A percentile compares a stretch with the other conserved stretches of the same genome.
These are phyloP conservation scores for Candida endomychidarum DNA, from an alignment of 805 yeast genomes.

Conservation along the genomic window DNA sequence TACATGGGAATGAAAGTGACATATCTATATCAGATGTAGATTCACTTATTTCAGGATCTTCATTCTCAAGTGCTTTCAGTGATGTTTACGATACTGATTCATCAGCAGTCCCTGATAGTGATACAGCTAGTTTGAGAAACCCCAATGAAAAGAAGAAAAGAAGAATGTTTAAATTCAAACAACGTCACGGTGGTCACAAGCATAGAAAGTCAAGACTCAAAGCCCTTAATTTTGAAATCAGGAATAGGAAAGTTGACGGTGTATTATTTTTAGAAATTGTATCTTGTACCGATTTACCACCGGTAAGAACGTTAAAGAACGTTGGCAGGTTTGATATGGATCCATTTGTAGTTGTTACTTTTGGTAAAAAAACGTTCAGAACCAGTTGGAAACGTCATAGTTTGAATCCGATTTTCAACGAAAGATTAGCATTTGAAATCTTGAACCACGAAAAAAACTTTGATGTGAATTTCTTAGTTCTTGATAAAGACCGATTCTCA, in stretches of 20 bases:
- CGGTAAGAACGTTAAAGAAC: conserved; percentile 64
- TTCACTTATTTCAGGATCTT: conserved; percentile 21
- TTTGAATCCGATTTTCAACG: conserved; percentile 78
- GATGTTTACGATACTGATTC: conserved; percentile 12
- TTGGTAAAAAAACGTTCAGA: conserved; percentile 83
- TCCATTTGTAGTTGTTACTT: conserved; percentile 89
- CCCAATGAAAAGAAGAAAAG: conserved; percentile 1
- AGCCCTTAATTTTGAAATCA: conserved; percentile 31
- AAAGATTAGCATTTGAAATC: conserved; percentile 76
- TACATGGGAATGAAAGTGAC: not conserved
- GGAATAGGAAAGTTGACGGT: conserved; percentile 52
- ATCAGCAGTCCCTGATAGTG: conserved; percentile 4
- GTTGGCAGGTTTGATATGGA: conserved; percentile 87
- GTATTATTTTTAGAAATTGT: conserved; percentile 75
- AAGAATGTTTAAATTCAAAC: conserved; percentile 6
- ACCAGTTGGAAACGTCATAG: conserved; percentile 85
- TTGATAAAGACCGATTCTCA: conserved; percentile 84
- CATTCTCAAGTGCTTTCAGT: conserved; percentile 13
- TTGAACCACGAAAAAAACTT: conserved; percentile 62
- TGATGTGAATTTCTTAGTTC: conserved; percentile 65
- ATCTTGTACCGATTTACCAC: conserved; percentile 76
- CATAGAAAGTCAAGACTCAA: not conserved
- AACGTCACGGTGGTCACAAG: not conserved
- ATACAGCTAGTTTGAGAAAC: not conserved
- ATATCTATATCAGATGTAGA: conserved; percentile 18